Base-by-base conservation (phyloP, 208 protist species). In the Leishmania lainsoni region DNA sequence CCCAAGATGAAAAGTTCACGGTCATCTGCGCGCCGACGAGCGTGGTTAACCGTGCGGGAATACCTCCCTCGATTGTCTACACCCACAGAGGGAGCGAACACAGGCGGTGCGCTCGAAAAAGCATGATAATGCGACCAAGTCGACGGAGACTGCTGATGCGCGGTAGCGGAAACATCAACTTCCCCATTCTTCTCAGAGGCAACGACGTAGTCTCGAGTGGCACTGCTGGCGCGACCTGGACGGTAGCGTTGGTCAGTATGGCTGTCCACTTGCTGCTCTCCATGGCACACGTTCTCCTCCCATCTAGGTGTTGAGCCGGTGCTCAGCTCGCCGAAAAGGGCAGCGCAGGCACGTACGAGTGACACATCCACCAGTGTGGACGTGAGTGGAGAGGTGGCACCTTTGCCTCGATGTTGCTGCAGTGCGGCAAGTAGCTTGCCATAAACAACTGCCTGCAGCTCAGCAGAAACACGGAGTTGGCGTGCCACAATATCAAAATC, bases 351-450 rank as follows among this genome's bases (percentile, higher is more conserved):
- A 58, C 78, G 76, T 61, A 80, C 29, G 76, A 75, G 61, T 61
- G 75, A 51, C 9, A 79, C 76, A 76, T 86, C 77, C 14, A 78
- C 74, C 39, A 61, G 14, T 1, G 80, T 4, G n/a, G 80, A 1
- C 17, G 75, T 12, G 22, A 68, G 6, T 14, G 51, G 52, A 45
- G 73, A 10, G 35, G 29, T 22, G 16, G 22, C 29, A 9, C 42
- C 4, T 22, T 32, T 69, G 32, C 10, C 61, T 32, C 1, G 54
- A 22, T 54, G 20, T 45, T 54, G 76, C n/a, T n/a, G 77, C 73
- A 86, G 77, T 45, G 66, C 54, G 4, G 71, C 42, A 3, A 76
- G 54, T 51, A 89, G 83, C 65, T 86, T 89, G 29, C 70, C 42
- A 61, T 84, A 83, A 0, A 86, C 56, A 39, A 83, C 76, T 2